Evolutionary conservation across 495 filamentous ascomycete species (phyloP).

Genomic region (Neurospora sp.): DNA sequence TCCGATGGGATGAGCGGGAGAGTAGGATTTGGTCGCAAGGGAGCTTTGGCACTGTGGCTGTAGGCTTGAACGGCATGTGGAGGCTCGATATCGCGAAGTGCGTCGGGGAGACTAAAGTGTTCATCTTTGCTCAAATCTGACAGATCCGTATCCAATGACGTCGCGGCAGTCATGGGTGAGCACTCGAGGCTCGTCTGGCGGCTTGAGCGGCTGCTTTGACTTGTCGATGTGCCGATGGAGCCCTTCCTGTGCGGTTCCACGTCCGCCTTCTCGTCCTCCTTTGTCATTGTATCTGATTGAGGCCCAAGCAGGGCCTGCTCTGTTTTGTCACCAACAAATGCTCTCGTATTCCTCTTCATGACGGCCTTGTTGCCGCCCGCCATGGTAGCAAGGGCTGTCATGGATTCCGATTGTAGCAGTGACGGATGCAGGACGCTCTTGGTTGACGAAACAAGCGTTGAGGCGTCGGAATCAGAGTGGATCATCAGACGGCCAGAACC

Average conservation of each 20-base stretch:
- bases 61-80: neutral
- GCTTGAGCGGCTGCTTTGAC: slow-evolving; percentile 9
- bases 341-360: slow-evolving; percentile 16
- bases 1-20: slow-evolving; percentile 1
- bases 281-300: neutral
- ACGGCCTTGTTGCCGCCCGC: slow-evolving; percentile 8
- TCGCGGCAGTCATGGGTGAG: slow-evolving; percentile 4
- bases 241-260: slow-evolving; percentile 2
- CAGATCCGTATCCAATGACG: neutral
- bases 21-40: neutral
- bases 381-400: slow-evolving; percentile 4
- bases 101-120: neutral
- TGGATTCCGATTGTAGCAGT: neutral
- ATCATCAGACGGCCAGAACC: neutral
- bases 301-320: slow-evolving; percentile 3
- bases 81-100: neutral
- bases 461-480: neutral
- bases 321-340: slow-evolving; percentile 13
- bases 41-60: neutral
- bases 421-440: neutral
- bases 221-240: slow-evolving; percentile 6
- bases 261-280: slow-evolving; percentile 2
- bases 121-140: neutral
- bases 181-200: slow-evolving; percentile 9
- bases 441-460: neutral